phyloP scores from a whole-genome alignment of 2,329 filamentous ascomycete species.

The Diaporthe batatas region DNA sequence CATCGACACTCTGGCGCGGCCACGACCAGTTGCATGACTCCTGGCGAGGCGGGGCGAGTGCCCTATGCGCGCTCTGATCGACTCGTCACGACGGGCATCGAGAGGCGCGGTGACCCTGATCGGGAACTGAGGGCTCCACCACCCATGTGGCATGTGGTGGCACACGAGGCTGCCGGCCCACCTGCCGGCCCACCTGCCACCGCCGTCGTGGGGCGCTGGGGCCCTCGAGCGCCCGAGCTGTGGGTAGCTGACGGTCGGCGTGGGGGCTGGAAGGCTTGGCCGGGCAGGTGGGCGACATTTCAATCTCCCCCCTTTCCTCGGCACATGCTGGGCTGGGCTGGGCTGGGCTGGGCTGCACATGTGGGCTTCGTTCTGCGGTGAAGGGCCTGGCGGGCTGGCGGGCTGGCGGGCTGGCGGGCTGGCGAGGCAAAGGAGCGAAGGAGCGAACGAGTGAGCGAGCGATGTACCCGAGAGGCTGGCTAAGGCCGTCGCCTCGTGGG shows the following conservation, averaged over 20 bases:
- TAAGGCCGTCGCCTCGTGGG: neutral
- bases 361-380: neutral
- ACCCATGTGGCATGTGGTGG: constrained; percentile 20
- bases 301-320: constrained; percentile 6
- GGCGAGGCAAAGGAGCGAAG: too few species aligned
- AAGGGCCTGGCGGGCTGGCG: too few species aligned
- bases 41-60: neutral
- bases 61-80: neutral
- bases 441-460: neutral
- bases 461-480: constrained; percentile 9
- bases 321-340: neutral
- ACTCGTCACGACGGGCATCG: neutral
- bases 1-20: too few species aligned
- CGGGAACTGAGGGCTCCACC: neutral
- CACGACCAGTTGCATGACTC: constrained; percentile 18
- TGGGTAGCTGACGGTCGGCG: constrained; percentile 1
- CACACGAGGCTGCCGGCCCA: constrained; percentile 3
- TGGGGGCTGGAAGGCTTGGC: constrained; percentile 31
- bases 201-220: too few species aligned
- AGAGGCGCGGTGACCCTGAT: neutral
- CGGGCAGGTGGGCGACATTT: neutral
- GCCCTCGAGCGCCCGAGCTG: neutral
- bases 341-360: neutral
- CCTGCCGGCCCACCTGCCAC: neutral
- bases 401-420: neutral